phyloP scores from a whole-genome alignment of 1,139 yeast species.

The Meyerozyma athensensis region DNA sequence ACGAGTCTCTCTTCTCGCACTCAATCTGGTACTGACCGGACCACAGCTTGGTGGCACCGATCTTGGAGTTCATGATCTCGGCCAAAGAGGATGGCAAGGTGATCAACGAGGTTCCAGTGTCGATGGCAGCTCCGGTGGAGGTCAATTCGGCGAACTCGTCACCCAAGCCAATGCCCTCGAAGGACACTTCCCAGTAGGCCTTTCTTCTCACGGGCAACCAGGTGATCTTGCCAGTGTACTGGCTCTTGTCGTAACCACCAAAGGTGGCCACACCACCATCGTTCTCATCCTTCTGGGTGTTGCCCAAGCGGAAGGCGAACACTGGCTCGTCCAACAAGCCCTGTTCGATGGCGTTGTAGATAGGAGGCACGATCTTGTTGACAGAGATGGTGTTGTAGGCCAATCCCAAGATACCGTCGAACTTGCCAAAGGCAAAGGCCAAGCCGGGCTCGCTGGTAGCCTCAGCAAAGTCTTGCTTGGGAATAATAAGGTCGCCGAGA shows the following conservation, averaged over 20 bases:
- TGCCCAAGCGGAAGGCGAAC: conserved; percentile 89
- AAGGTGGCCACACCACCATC: conserved; percentile 90
- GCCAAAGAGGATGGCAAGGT: conserved; percentile 93
- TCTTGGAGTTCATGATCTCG: conserved; percentile 88
- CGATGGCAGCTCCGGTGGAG: conserved; percentile 93
- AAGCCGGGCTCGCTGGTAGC: conserved; percentile 96
- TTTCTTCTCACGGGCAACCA: conserved; percentile 98
- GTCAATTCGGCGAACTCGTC: conserved; percentile 81
- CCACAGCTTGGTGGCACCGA: conserved; percentile 97
- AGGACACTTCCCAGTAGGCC: conserved; percentile 98
- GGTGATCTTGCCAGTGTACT: conserved; percentile 75
- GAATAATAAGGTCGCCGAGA: conserved; percentile 79
- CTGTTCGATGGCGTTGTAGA: conserved; percentile 79
- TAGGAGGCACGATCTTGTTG: conserved; percentile 84
- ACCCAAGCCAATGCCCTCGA: conserved; percentile 87
- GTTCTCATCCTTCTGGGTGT: conserved; percentile 54
- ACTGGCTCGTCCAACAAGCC: conserved; percentile 78
- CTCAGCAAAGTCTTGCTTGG: conserved; percentile 91
- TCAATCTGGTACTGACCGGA: conserved; percentile 94
- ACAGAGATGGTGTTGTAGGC: conserved; percentile 91
- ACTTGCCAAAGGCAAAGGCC: conserved; percentile 96
- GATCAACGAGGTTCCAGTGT: conserved; percentile 95
- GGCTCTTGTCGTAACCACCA: conserved; percentile 82
- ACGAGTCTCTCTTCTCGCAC: conserved; percentile 71
- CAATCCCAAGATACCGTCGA: conserved; percentile 94